Conservation (phyloP, 805 yeast species). For the Starmerella bombi region DNA sequence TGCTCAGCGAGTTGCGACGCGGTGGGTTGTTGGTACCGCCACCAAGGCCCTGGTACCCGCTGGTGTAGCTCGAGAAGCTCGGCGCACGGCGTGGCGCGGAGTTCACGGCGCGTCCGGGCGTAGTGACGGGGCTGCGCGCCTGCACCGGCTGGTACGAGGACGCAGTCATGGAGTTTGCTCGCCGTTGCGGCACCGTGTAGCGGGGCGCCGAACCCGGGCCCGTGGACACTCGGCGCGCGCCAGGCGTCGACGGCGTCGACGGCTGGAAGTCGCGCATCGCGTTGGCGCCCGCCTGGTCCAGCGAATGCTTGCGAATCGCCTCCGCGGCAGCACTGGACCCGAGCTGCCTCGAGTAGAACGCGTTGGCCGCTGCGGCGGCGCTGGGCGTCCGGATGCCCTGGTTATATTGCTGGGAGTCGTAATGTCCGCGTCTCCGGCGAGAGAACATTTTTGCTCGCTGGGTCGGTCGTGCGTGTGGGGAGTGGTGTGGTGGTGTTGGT, state of each 20-base stretch:
- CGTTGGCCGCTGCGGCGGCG: constrained; percentile 51
- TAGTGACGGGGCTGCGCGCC: constrained; percentile 1
- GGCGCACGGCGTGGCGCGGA: constrained; percentile 6
- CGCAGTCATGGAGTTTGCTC: constrained; percentile 21
- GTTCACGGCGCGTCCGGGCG: neutral
- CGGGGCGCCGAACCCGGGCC: neutral
- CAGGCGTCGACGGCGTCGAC: neutral
- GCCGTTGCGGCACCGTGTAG: constrained; percentile 3
- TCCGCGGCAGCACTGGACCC: constrained; percentile 28
- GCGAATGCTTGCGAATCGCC: constrained; percentile 27
- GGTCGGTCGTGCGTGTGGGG: too few species aligned
- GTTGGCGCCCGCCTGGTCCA: constrained; percentile 20
- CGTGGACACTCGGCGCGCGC: neutral
- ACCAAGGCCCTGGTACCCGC: neutral
- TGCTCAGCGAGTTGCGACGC: constrained; percentile 16
- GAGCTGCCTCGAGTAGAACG: constrained; percentile 18
- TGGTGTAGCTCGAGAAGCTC: constrained; percentile 1
- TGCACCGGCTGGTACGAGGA: constrained; percentile 10
- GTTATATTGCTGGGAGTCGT: constrained; percentile 23
- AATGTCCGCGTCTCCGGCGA: constrained; percentile 20
- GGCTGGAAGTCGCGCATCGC: constrained; percentile 19
- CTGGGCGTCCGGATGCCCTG: constrained; percentile 26
- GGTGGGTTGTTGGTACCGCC: neutral
- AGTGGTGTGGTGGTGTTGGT: too few species aligned
- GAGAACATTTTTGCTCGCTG: constrained; percentile 16